Percentiles rank a stretch among this genome's conserved stretches.
phyloP scores from a whole-genome alignment of 31 red algal genomes.

The Asparagopsis taxiformis region DNA sequence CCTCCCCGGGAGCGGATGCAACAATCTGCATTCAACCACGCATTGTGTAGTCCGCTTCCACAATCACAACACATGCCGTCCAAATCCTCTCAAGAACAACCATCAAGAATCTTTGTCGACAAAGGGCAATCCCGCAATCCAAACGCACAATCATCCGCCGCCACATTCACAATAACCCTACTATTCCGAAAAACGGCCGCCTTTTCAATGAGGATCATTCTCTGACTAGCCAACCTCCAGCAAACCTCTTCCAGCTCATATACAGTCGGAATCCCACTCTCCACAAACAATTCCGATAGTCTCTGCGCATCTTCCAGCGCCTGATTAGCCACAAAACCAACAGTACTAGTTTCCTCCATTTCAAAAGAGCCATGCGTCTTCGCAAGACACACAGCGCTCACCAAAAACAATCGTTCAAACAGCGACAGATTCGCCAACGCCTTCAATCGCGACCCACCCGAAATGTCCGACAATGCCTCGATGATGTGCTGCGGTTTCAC shows the following conservation, averaged over 20 bases:
- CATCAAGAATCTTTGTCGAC: too few species aligned
- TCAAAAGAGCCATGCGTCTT: slow-evolving; percentile 14
- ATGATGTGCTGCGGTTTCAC: slow-evolving; percentile 21
- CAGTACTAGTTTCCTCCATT: slow-evolving; percentile 13
- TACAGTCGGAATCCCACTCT: too few species aligned
- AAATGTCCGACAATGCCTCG: slow-evolving; percentile 29
- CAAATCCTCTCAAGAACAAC: too few species aligned
- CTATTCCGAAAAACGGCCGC: slow-evolving; percentile 29
- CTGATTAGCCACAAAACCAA: too few species aligned
- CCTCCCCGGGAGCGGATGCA: too few species aligned
- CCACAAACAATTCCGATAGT: too few species aligned
- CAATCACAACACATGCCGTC: too few species aligned
- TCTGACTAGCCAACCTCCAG: slow-evolving; percentile 21
- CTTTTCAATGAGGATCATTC: slow-evolving; percentile 46
- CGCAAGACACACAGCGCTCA: slow-evolving; percentile 14
- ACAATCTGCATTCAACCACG: too few species aligned
- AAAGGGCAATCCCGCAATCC: too few species aligned
- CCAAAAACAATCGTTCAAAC: slow-evolving; percentile 31
- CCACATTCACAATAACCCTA: slow-evolving; percentile 37
- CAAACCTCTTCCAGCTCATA: slow-evolving; percentile 39
- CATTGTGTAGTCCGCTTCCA: too few species aligned
- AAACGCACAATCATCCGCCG: slow-evolving; percentile 41
- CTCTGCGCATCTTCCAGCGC: too few species aligned
- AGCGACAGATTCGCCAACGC: slow-evolving; percentile 19
- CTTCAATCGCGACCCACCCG: slow-evolving; percentile 20